Base-by-base conservation (phyloP, 768 basidiomycete genomes). In the Sistotremastrum suecicum region DNA sequence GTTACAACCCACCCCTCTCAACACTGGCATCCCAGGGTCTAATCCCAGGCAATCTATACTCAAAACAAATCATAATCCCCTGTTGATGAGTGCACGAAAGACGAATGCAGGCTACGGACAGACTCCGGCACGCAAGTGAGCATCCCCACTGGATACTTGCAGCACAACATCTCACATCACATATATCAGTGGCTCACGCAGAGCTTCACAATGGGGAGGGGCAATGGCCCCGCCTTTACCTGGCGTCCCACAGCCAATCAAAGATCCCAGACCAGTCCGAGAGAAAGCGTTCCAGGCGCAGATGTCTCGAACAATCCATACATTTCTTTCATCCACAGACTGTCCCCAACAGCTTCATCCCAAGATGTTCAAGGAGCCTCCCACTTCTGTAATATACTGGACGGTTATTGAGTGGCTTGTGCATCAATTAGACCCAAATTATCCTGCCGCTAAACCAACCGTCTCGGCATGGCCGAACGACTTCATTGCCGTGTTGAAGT, bases 381-480 rank as follows among this genome's bases (percentile, higher is more conserved):
- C 95, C 3, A 66, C 71, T 40, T 83, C 78, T 41, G 88, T 92
- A 40, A 85, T 87, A 3, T 97, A 87, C 56, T 77, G 86, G 31
- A 66, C 72, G 1, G 83, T 97, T 37, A 90, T 95, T 58, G 76
- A 84, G 45, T 80, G 80, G 49, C 71, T 98, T 9, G 68, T 90
- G 32, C 58, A 64, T 10, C 70, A 70, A 29, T 65, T 91, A 8
- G 91, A 97, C 57, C 79, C 83, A 4, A 66, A 64, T 45, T 78
- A 79, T 63, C 67, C 73, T n/a, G 66, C 72, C 50, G 68, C 70
- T 55, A 32, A 20, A 20, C 20, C 20, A 20, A 20, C 20, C 20
- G 20, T 20, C 20, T 20, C 20, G 20, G 20, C 20, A 20, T 20
- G 20, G 20, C 20, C 20, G 53, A 91, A 97, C 44, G 87, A 92